These are phyloP conservation scores for Pleurotus giganteus DNA, from an alignment of 768 basidiomycete genomes.

Conservation along the genomic window DNA sequence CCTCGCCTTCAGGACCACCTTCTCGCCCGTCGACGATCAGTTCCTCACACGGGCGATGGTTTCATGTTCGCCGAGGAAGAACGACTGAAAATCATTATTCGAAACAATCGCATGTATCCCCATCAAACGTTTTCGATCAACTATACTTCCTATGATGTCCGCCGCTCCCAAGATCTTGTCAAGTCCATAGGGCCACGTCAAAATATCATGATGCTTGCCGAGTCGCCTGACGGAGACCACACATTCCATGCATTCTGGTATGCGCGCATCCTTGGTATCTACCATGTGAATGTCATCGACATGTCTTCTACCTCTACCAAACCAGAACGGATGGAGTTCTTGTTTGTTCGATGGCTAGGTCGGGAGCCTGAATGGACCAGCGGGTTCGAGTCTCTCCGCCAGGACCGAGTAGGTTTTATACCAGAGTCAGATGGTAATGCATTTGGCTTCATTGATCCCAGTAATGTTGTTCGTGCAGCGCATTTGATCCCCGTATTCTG, in stretches of 20 bases:
- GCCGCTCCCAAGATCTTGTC: constrained; percentile 20
- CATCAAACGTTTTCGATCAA: constrained; percentile 22
- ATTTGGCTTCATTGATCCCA: constrained; percentile 8
- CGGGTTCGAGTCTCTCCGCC: constrained; percentile 1
- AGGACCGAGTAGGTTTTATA: constrained; percentile 5
- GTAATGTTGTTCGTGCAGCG: constrained; percentile 2
- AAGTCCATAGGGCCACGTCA: constrained; percentile 9
- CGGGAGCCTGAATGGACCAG: constrained; percentile 9
- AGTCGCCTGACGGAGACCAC: constrained; percentile 1
- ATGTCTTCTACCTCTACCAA: not conserved
- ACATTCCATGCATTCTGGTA: constrained; percentile 29
- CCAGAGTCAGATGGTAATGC: constrained; percentile 9
- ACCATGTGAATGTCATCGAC: constrained; percentile 21
- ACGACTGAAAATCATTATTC: constrained; percentile 16
- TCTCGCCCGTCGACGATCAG: constrained; percentile 3
- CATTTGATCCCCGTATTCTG: constrained; percentile 7
- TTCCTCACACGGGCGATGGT: constrained; percentile 10
- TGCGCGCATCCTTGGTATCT: constrained; percentile 25
- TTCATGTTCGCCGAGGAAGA: constrained; percentile 11
- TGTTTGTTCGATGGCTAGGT: constrained; percentile 26
- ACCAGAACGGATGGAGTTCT: constrained; percentile 20
- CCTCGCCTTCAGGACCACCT: constrained; percentile 8
- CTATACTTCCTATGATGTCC: constrained; percentile 30
- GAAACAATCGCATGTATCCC: constrained; percentile 18
- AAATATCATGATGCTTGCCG: constrained; percentile 22